A percentile compares a stretch with the other conserved stretches of the same genome.
phyloP scores from a whole-genome alignment of 441 rosid genomes.

The Gossypium trilobum region DNA sequence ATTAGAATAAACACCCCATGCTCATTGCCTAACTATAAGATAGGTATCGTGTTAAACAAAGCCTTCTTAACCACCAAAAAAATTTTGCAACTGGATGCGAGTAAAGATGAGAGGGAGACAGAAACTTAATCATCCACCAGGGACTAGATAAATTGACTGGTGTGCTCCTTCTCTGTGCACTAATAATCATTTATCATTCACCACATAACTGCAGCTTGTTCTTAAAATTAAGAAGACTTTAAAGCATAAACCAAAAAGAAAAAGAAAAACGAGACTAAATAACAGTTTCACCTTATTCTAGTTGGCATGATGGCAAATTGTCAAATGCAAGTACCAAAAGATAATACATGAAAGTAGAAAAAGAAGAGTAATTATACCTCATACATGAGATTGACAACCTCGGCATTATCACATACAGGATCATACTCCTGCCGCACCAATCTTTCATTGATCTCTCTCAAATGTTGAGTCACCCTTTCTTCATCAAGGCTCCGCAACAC shows the following conservation, averaged over 20 bases:
- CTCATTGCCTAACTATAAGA: neutral
- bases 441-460: slow-evolving; percentile 61
- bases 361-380: slow-evolving; percentile 49
- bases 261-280: neutral
- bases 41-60: neutral
- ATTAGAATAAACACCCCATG: neutral
- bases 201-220: neutral
- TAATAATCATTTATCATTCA: neutral
- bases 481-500: slow-evolving; percentile 73
- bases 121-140: neutral
- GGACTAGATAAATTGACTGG: neutral
- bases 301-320: neutral
- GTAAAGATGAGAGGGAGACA: neutral
- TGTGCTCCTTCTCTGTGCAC: neutral
- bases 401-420: slow-evolving; percentile 56
- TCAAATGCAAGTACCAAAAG: neutral
- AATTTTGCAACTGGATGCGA: neutral
- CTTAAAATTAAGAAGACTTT: neutral
- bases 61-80: neutral
- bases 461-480: slow-evolving; percentile 70
- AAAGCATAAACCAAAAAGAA: neutral
- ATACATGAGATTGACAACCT: slow-evolving; percentile 83
- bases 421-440: slow-evolving; percentile 49
- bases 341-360: neutral
- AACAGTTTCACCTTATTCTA: neutral